Conservation (phyloP, 805 yeast genomes). For the Candida argentea region DNA sequence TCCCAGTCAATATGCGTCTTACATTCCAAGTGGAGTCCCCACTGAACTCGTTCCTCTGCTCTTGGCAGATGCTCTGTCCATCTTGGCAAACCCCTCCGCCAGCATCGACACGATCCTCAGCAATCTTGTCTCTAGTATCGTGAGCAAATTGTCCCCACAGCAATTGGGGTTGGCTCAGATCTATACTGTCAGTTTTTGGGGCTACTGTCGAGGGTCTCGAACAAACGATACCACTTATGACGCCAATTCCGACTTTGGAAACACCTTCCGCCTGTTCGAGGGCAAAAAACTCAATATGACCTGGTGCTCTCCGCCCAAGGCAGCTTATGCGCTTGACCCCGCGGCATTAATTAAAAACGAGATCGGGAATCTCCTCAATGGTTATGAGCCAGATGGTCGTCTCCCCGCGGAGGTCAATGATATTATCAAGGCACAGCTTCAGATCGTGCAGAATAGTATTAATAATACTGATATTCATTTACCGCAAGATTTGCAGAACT, state of each 20-base stretch:
- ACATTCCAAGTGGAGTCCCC: neutral
- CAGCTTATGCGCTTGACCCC: conserved; percentile 51
- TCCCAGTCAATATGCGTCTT: neutral
- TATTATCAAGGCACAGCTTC: conserved; percentile 9
- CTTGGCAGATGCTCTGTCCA: neutral
- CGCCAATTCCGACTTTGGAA: conserved; percentile 1
- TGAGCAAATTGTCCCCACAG: conserved; percentile 1
- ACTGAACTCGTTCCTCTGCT: neutral
- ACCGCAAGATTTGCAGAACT: conserved; percentile 44
- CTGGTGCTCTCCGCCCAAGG: conserved; percentile 44
- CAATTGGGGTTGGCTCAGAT: conserved; percentile 33
- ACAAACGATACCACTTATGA: conserved; percentile 3
- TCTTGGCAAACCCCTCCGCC: neutral
- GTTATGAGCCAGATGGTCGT: conserved; percentile 15
- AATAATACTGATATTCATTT: conserved; percentile 28
- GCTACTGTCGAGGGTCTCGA: conserved; percentile 28
- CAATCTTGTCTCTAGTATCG: neutral
- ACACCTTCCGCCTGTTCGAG: conserved; percentile 10
- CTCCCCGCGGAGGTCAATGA: conserved; percentile 9
- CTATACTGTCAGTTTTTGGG: conserved; percentile 32
- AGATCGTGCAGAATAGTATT: conserved; percentile 13
- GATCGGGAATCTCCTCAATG: conserved; percentile 16
- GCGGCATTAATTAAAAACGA: conserved; percentile 24
- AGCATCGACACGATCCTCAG: too few species aligned
- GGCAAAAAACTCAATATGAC: conserved; percentile 23